Conservation (phyloP, 2,329 filamentous ascomycete species). For the Aspergillus tubingensis region DNA sequence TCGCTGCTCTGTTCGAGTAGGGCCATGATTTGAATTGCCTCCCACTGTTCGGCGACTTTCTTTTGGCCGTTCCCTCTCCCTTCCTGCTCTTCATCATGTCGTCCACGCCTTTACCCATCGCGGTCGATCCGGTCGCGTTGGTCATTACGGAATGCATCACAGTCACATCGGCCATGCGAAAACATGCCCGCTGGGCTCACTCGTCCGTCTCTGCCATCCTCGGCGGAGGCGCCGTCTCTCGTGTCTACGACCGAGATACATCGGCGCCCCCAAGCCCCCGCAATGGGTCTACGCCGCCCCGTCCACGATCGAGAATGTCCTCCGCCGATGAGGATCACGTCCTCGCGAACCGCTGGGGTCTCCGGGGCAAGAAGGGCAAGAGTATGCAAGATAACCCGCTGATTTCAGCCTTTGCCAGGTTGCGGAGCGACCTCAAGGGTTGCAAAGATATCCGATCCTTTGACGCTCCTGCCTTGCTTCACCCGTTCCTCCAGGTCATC, state of each 20-base stretch:
- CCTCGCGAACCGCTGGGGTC: slow-evolving; percentile 83
- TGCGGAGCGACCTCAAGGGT: slow-evolving; percentile 82
- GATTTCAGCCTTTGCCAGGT: slow-evolving; percentile 88
- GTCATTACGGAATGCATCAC: slow-evolving; percentile 99
- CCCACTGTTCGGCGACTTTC: slow-evolving; percentile 15
- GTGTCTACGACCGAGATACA: slow-evolving; percentile 47
- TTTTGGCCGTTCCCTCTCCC: slow-evolving; percentile 16
- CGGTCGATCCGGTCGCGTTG: slow-evolving; percentile 85
- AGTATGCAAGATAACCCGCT: slow-evolving; percentile 97
- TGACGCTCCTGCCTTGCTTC: slow-evolving; percentile 83
- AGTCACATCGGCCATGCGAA: slow-evolving; percentile 96
- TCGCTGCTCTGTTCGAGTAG: slow-evolving; percentile 2
- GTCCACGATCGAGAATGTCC: slow-evolving; percentile 23
- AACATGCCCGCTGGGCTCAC: slow-evolving; percentile 93
- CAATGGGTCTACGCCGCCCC: slow-evolving; percentile 25
- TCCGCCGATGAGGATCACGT: slow-evolving; percentile 45
- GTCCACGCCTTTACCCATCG: slow-evolving; percentile 64
- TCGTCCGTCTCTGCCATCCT: slow-evolving; percentile 95
- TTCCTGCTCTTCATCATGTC: slow-evolving; percentile 34
- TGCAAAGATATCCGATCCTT: slow-evolving; percentile 89
- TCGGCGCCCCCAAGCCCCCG: slow-evolving; percentile 41
- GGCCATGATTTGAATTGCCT: slow-evolving; percentile 25
- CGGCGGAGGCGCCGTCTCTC: slow-evolving; percentile 63
- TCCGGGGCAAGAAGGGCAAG: slow-evolving; percentile 92
- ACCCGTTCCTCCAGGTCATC: slow-evolving; percentile 95